Evolutionary conservation across 805 yeast species (phyloP).

Genomic region (Pichia scutulata): DNA sequence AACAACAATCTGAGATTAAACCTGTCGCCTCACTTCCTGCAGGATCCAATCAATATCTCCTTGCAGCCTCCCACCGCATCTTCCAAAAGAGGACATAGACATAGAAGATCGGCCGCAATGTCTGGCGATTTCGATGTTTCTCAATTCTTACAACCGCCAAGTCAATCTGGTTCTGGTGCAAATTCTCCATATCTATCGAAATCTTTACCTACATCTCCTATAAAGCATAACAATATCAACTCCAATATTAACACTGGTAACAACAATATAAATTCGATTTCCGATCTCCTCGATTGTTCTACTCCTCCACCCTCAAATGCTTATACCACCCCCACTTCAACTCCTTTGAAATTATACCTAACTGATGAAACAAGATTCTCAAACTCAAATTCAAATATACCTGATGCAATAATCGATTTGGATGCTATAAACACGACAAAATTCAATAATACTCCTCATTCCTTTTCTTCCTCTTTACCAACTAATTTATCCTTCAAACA

Average conservation of each 20-base stretch:
- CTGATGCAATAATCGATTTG: constrained; percentile 29
- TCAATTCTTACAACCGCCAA: constrained; percentile 15
- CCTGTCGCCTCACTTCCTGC: not conserved
- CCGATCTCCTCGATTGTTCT: not conserved
- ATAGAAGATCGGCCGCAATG: constrained; percentile 80
- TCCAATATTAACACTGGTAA: not conserved
- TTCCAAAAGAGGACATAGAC: constrained; percentile 55
- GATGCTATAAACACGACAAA: constrained; percentile 26
- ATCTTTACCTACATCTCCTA: constrained; percentile 20
- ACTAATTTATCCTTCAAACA: constrained; percentile 12
- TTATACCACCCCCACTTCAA: not conserved
- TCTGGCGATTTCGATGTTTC: constrained; percentile 70
- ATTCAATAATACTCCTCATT: not conserved
- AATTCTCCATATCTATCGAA: constrained; percentile 11
- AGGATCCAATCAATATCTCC: constrained; percentile 4
- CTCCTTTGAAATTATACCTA: constrained; percentile 22
- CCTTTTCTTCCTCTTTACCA: constrained; percentile 6
- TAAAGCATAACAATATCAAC: constrained; percentile 6
- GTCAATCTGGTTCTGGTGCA: constrained; percentile 3
- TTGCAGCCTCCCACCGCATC: constrained; percentile 24
- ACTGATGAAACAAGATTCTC: constrained; percentile 27
- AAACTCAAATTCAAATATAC: constrained; percentile 19
- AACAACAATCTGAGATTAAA: not conserved
- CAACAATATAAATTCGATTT: not conserved
- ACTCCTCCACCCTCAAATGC: not conserved